Percentiles rank a stretch among this genome's conserved stretches.
Conservation (phyloP, 2,329 filamentous ascomycete species). For the Ascochyta lentis region DNA sequence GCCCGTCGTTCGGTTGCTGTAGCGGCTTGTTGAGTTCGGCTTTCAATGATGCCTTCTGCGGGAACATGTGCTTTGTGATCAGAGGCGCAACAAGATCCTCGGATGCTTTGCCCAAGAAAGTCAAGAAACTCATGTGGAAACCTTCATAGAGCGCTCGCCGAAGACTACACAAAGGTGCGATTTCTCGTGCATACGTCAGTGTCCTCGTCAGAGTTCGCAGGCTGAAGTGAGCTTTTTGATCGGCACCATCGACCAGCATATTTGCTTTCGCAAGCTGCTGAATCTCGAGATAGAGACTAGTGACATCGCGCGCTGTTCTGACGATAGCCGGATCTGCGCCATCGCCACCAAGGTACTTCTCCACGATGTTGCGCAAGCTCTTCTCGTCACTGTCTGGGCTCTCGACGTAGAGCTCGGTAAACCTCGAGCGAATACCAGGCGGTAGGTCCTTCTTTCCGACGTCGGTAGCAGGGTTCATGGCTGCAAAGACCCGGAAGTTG, state of each 20-base stretch:
- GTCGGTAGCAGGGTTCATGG: slow-evolving; percentile 99
- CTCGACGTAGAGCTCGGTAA: slow-evolving; percentile 93
- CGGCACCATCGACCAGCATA: slow-evolving; percentile 88
- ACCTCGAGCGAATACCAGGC: slow-evolving; percentile 84
- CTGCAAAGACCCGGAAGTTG: slow-evolving; percentile 94
- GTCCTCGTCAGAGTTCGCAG: slow-evolving; percentile 91
- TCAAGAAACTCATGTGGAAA: slow-evolving; percentile 97
- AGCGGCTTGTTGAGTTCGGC: slow-evolving; percentile 80
- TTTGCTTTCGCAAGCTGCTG: slow-evolving; percentile 83
- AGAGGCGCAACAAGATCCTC: slow-evolving; percentile 79
- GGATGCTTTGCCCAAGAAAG: slow-evolving; percentile 81
- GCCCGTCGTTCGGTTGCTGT: slow-evolving; percentile 76
- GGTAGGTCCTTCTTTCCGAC: slow-evolving; percentile 95
- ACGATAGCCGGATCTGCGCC: slow-evolving; percentile 71
- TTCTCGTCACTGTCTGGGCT: slow-evolving; percentile 87
- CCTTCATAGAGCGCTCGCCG: slow-evolving; percentile 90
- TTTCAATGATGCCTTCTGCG: slow-evolving; percentile 70
- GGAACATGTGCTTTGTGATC: slow-evolving; percentile 80
- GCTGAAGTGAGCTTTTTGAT: slow-evolving; percentile 96
- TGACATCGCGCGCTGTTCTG: slow-evolving; percentile 79
- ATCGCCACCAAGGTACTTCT: slow-evolving; percentile 78
- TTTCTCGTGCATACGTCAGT: slow-evolving; percentile 84
- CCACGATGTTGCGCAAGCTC: slow-evolving; percentile 86
- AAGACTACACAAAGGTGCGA: slow-evolving; percentile 82
- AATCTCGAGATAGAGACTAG: slow-evolving; percentile 85